These are phyloP conservation scores for Cyclostephanos tholiformis DNA, from an alignment of 108 stramenopile species.

Conservation along the genomic window DNA sequence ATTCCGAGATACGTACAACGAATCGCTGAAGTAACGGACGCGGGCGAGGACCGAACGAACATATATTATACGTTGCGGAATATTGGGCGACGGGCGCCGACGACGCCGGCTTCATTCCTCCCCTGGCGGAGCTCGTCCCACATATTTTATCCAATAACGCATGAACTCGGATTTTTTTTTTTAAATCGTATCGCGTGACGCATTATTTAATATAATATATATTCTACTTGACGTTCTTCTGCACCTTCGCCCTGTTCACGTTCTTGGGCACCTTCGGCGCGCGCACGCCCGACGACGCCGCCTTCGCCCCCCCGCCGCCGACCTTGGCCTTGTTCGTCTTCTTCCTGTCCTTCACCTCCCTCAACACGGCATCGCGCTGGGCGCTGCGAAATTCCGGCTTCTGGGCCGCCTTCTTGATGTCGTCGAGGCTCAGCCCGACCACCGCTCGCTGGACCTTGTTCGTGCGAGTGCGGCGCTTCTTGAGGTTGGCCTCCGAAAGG, in stretches of 20 bases:
- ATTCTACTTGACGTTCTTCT: slow-evolving; percentile 12
- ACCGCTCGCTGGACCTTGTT: slow-evolving; percentile 97
- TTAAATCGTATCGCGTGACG: no score
- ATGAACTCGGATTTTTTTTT: no score
- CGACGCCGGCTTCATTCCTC: no score
- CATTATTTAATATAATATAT: neutral
- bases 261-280: slow-evolving; percentile 50
- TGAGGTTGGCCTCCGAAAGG: slow-evolving; percentile 83
- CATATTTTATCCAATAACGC: no score
- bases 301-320: slow-evolving; percentile 33
- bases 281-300: slow-evolving; percentile 17
- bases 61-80: no score
- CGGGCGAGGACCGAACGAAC: no score
- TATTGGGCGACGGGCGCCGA: no score
- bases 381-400: slow-evolving; percentile 82
- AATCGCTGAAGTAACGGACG: no score
- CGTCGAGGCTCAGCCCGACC: slow-evolving; percentile 96
- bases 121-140: no score
- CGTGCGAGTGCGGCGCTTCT: slow-evolving; percentile 91
- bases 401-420: slow-evolving; percentile 92
- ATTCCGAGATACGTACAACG: no score
- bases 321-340: slow-evolving; percentile 80
- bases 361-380: slow-evolving; percentile 82
- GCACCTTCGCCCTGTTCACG: slow-evolving; percentile 31
- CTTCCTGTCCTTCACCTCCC: slow-evolving; percentile 92